phyloP scores from a whole-genome alignment of 1,284 basidiomycete species.

The Apiotrichum mycotoxinovorans region DNA sequence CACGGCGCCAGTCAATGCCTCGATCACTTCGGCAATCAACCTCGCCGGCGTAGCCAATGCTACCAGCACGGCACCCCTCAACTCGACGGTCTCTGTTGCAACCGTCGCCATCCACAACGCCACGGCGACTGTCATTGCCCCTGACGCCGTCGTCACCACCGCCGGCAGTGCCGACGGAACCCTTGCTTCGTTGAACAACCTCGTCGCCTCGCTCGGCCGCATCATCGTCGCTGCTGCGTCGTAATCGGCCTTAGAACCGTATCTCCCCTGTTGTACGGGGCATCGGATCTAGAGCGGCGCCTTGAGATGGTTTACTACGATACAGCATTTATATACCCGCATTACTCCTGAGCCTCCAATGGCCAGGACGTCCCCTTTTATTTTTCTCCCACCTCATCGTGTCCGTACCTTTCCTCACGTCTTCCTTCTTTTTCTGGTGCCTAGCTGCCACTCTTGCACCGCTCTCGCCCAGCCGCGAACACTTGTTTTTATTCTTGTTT shows the following conservation, averaged over 20 bases:
- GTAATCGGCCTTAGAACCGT: background rate
- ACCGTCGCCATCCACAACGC: background rate
- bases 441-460: no score
- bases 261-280: background rate
- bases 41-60: background rate
- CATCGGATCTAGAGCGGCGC: background rate
- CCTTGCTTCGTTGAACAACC: conserved; percentile 4
- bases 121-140: background rate
- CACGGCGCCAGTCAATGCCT: background rate
- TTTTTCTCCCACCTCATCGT: no score
- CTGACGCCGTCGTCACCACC: background rate
- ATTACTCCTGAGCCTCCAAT: no score
- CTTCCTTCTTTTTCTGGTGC: no score
- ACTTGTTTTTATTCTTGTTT: no score
- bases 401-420: no score
- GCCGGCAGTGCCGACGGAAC: conserved; percentile 2
- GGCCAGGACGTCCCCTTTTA: no score
- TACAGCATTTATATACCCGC: no score
- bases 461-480: no score
- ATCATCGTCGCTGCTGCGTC: conserved; percentile 1
- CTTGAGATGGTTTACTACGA: background rate
- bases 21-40: background rate
- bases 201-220: conserved; percentile 8
- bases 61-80: background rate
- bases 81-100: background rate